These are phyloP conservation scores for Pestalotiopsis sp. DNA, from an alignment of 2,329 filamentous ascomycete species.

Conservation along the genomic window DNA sequence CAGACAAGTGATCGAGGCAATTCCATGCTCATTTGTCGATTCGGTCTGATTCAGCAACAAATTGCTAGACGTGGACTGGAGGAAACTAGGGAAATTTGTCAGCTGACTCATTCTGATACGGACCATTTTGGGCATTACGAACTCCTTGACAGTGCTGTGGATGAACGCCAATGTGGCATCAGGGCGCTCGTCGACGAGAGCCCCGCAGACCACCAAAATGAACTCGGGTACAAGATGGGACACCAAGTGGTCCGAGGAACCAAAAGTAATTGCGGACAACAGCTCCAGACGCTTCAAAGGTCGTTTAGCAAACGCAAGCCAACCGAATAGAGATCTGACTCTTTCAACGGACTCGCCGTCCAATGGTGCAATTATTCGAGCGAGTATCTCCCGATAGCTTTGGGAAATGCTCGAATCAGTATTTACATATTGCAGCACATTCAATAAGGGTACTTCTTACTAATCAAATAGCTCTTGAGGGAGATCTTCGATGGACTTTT, in stretches of 20 bases:
- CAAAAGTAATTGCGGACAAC: constrained; percentile 34
- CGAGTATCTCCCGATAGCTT: constrained; percentile 24
- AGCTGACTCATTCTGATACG: background rate
- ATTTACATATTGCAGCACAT: no score
- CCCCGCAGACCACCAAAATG: constrained; percentile 24
- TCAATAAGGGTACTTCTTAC: constrained; percentile 12
- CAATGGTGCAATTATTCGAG: constrained; percentile 25
- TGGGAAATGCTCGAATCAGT: background rate
- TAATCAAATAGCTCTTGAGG: constrained; percentile 27
- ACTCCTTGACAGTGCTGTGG: constrained; percentile 32
- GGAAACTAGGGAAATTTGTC: constrained; percentile 4
- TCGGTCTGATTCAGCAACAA: constrained; percentile 14
- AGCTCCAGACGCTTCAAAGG: constrained; percentile 36
- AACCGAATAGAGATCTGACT: constrained; percentile 33
- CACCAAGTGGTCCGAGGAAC: constrained; percentile 12
- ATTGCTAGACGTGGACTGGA: constrained; percentile 9
- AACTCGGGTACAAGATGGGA: constrained; percentile 23
- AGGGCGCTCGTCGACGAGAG: constrained; percentile 24
- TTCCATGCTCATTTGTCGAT: constrained; percentile 22
- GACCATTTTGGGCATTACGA: background rate
- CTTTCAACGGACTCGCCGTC: constrained; percentile 30
- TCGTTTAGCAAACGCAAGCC: constrained; percentile 38
- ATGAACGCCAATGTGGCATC: constrained; percentile 29
- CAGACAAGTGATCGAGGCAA: constrained; percentile 26
- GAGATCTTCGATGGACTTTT: constrained; percentile 22